Conservation (phyloP, 2,329 filamentous ascomycete species). For the Colletotrichum acutatum region DNA sequence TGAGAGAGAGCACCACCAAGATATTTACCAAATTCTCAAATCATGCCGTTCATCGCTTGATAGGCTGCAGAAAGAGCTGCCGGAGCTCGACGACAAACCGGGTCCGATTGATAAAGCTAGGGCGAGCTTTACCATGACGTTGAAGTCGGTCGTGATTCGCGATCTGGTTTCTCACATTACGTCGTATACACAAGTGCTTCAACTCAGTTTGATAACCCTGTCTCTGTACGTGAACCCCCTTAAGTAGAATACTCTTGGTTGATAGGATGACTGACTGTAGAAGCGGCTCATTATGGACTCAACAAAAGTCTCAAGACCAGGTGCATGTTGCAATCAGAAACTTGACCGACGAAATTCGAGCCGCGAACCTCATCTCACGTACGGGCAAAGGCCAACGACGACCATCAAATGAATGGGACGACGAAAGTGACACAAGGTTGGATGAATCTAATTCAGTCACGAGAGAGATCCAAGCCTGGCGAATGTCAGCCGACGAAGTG, state of each 20-base stretch:
- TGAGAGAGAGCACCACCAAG: conserved; percentile 40
- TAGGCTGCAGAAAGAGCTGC: conserved; percentile 37
- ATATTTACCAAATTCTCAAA: conserved; percentile 39
- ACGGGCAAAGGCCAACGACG: not conserved
- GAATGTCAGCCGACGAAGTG: conserved; percentile 42
- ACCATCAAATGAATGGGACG: conserved; percentile 25
- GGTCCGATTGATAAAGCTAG: conserved; percentile 36
- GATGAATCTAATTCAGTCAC: conserved; percentile 30
- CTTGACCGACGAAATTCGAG: conserved; percentile 39
- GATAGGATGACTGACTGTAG: not conserved
- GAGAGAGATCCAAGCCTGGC: conserved; percentile 41
- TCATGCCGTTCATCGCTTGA: conserved; percentile 39
- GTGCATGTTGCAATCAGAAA: conserved; percentile 41
- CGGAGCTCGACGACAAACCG: conserved; percentile 36
- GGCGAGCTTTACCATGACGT: conserved; percentile 36
- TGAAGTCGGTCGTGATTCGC: conserved; percentile 39
- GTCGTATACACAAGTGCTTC: conserved; percentile 41
- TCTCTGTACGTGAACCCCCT: conserved; percentile 35
- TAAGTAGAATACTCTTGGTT: too few relatives aligned
- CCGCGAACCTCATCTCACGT: conserved; percentile 34
- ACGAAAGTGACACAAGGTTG: conserved; percentile 24
- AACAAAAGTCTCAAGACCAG: conserved; percentile 41
- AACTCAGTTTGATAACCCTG: conserved; percentile 43
- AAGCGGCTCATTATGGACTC: conserved; percentile 38
- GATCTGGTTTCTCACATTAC: conserved; percentile 39